Evolutionary conservation across 2,329 filamentous ascomycete species (phyloP).

Genomic region (Falciphora oryzae): DNA sequence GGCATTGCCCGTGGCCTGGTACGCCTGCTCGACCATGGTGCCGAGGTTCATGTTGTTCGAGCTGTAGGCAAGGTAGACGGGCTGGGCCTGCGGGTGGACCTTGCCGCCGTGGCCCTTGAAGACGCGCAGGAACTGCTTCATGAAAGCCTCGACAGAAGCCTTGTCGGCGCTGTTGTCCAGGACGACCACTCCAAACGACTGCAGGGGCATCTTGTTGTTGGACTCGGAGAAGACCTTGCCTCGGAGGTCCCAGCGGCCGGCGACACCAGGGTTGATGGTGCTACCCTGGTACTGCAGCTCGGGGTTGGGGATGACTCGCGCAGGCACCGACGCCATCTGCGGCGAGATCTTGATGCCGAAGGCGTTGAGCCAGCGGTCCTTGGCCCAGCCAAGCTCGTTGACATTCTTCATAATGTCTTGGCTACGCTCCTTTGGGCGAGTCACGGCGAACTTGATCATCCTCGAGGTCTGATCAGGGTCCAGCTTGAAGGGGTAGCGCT

Average conservation of each 20-base stretch:
- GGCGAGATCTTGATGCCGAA: conserved; percentile 69
- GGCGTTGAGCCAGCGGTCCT: conserved; percentile 63
- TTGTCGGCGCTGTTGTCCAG: conserved; percentile 50
- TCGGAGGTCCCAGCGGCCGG: conserved; percentile 82
- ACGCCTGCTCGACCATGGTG: conserved; percentile 49
- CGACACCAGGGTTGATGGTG: conserved; percentile 53
- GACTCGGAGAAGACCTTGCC: conserved; percentile 68
- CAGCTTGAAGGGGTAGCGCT: conserved; percentile 59
- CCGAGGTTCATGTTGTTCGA: conserved; percentile 26
- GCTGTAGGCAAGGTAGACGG: conserved; percentile 28
- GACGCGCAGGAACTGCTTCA: conserved; percentile 40
- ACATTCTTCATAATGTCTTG: conserved; percentile 64
- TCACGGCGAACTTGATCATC: conserved; percentile 95
- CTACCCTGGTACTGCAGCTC: conserved; percentile 60
- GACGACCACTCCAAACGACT: conserved; percentile 69
- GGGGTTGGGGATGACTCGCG: conserved; percentile 65
- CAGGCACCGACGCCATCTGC: conserved; percentile 61
- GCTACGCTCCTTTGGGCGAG: conserved; percentile 64
- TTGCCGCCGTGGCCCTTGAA: conserved; percentile 49
- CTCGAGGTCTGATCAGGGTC: conserved; percentile 59
- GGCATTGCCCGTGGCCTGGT: conserved; percentile 46
- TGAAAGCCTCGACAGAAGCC: conserved; percentile 54
- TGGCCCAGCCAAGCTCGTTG: conserved; percentile 56
- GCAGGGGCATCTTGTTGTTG: conserved; percentile 54
- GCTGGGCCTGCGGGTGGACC: conserved; percentile 27